Evolutionary conservation across 169 alveolate genomes (phyloP).

Genomic region (Eimeria mitis): DNA sequence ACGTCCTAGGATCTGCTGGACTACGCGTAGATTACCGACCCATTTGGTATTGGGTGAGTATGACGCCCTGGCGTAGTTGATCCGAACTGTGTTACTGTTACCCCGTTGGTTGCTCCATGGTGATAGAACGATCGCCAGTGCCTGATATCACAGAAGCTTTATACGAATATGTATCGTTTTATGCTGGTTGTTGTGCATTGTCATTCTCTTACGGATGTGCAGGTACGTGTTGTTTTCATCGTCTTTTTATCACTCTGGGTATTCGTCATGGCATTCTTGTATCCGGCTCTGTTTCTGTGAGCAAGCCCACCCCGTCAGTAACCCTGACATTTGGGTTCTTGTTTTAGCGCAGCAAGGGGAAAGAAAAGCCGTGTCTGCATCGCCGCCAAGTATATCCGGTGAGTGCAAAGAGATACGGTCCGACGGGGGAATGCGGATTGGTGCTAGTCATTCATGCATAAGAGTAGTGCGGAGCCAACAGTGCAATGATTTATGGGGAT

Average conservation of each 20-base stretch:
- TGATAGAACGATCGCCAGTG: not conserved
- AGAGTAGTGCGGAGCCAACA: not conserved
- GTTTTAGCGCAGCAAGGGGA: not conserved
- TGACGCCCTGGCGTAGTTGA: not conserved
- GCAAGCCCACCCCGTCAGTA: not conserved
- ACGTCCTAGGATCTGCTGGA: constrained; percentile 88
- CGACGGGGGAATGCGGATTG: not conserved
- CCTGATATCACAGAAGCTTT: not conserved
- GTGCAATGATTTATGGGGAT: not conserved
- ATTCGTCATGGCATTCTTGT: constrained; percentile 80
- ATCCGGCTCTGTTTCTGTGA: constrained; percentile 78
- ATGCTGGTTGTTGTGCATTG: not conserved
- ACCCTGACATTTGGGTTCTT: not conserved
- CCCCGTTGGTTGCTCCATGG: not conserved
- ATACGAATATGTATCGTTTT: not conserved
- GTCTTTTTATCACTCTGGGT: constrained; percentile 76
- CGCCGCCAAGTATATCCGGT: not conserved
- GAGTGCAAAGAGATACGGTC: not conserved
- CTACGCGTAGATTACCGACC: constrained; percentile 87
- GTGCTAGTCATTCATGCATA: not conserved
- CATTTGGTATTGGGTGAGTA: constrained; percentile 86
- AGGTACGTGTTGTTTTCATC: constrained; percentile 81
- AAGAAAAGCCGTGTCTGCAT: not conserved
- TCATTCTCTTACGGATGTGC: not conserved
- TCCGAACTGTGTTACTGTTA: not conserved